These are phyloP conservation scores for Aspergillus puulaauensis DNA, from an alignment of 2,329 filamentous ascomycete species.

Conservation along the genomic window DNA sequence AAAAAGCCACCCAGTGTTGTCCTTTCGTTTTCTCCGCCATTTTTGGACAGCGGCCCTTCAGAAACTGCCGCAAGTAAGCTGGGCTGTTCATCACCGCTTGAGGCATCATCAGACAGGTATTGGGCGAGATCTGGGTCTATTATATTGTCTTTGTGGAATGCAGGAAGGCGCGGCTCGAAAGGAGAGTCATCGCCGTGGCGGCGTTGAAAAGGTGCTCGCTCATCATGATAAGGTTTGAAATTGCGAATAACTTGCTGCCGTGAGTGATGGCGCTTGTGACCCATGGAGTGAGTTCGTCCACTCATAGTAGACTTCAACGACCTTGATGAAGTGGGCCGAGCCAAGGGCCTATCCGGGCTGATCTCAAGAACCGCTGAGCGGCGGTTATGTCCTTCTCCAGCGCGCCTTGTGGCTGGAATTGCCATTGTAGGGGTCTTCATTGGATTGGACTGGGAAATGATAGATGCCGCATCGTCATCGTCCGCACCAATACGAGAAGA, in stretches of 20 bases:
- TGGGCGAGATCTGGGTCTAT: conserved; percentile 94
- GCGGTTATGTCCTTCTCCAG: conserved; percentile 75
- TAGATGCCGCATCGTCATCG: conserved; percentile 48
- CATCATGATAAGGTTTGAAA: conserved; percentile 70
- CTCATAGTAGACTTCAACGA: conserved; percentile 74
- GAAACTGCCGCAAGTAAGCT: conserved; percentile 77
- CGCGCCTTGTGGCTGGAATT: conserved; percentile 63
- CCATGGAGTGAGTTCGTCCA: conserved; percentile 72
- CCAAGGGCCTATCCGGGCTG: conserved; percentile 72
- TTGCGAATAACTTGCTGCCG: conserved; percentile 80
- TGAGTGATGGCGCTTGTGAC: conserved; percentile 83
- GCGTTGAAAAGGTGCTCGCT: conserved; percentile 83
- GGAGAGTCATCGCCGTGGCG: conserved; percentile 66
- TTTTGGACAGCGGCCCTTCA: conserved; percentile 62
- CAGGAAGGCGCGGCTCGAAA: conserved; percentile 69
- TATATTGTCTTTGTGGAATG: conserved; percentile 98
- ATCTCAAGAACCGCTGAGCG: conserved; percentile 89
- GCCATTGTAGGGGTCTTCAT: conserved; percentile 61
- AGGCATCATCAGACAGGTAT: conserved; percentile 92
- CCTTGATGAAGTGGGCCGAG: conserved; percentile 88
- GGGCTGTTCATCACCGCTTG: conserved; percentile 88
- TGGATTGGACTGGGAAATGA: conserved; percentile 47
- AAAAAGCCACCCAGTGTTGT: conserved; percentile 71
- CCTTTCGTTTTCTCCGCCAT: conserved; percentile 69
- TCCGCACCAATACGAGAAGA: conserved; percentile 45